phyloP scores from a whole-genome alignment of 306 rosid genomes.

The Cucumis hystrix region DNA sequence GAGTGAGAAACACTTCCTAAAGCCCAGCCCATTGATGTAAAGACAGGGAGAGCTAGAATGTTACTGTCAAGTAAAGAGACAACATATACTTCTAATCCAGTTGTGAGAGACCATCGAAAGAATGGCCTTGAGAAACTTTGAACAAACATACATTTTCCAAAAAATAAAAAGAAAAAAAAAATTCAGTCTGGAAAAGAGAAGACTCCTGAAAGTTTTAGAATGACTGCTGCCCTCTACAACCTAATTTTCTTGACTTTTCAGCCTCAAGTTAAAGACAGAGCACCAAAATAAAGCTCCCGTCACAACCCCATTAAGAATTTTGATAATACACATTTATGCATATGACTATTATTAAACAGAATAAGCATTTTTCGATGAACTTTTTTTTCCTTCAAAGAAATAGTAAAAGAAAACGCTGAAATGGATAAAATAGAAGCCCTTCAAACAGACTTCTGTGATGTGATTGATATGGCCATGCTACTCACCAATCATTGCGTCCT shows the following conservation, averaged over 20 bases:
- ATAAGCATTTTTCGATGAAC: slow-evolving; percentile 8
- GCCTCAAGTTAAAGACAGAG: slow-evolving; percentile 27
- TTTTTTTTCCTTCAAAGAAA: slow-evolving; percentile 7
- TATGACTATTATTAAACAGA: slow-evolving; percentile 12
- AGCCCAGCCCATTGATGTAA: not conserved
- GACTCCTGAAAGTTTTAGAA: slow-evolving; percentile 14
- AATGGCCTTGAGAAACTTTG: slow-evolving; percentile 6
- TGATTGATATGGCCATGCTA: not conserved
- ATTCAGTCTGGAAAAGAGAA: not conserved
- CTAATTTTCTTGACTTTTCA: slow-evolving; percentile 13
- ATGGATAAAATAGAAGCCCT: not conserved
- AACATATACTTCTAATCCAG: not conserved
- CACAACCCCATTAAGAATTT: slow-evolving; percentile 16
- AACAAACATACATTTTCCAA: not conserved
- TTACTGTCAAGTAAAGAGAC: not conserved
- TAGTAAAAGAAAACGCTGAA: slow-evolving; percentile 6
- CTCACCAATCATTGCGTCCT: not conserved
- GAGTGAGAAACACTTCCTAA: not conserved
- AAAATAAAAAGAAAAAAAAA: not conserved
- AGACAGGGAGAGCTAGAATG: not conserved
- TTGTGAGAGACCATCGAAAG: not conserved
- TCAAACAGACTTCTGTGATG: not conserved
- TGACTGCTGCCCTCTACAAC: slow-evolving; percentile 33
- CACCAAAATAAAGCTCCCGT: slow-evolving; percentile 36
- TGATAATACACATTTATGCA: slow-evolving; percentile 33